Percentiles rank a stretch among this genome's conserved stretches.
phyloP scores from a whole-genome alignment of 768 basidiomycete genomes.

The Dioszegia aurantiaca region DNA sequence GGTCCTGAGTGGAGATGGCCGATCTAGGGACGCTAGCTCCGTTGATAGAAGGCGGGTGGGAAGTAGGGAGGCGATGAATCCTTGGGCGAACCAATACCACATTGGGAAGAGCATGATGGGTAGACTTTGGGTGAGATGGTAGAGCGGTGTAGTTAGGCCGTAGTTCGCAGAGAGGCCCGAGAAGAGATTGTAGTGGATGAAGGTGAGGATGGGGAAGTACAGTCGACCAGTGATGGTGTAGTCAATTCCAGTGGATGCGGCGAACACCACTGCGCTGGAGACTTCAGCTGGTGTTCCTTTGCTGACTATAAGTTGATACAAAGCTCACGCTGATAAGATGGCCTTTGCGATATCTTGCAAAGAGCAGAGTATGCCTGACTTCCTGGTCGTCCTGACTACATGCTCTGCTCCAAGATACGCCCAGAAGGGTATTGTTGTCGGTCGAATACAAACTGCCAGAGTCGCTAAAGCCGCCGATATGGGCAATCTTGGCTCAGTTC shows the following conservation, averaged over 20 bases:
- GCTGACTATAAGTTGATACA: neutral
- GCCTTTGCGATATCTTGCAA: neutral
- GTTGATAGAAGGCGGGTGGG: constrained; percentile 16
- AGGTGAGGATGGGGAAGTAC: constrained; percentile 76
- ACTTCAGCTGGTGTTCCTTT: neutral
- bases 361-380: neutral
- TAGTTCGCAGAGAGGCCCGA: constrained; percentile 82
- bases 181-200: constrained; percentile 76
- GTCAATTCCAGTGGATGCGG: constrained; percentile 58
- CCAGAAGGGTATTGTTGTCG: constrained; percentile 88
- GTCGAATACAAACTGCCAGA: constrained; percentile 74
- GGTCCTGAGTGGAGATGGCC: constrained; percentile 21
- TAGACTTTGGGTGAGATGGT: constrained; percentile 79
- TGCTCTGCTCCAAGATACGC: constrained; percentile 63
- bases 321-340: constrained; percentile 3
- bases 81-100: constrained; percentile 50
- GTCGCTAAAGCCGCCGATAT: constrained; percentile 63
- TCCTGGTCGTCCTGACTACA: constrained; percentile 36
- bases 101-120: constrained; percentile 83
- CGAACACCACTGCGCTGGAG: constrained; percentile 29
- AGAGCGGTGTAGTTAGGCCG: constrained; percentile 80
- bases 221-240: constrained; percentile 56
- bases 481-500: constrained; percentile 22
- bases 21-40: constrained; percentile 21
- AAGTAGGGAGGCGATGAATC: constrained; percentile 25